Conservation (phyloP, 2,329 filamentous ascomycete species). For the Berkeleyomyces basicola region DNA sequence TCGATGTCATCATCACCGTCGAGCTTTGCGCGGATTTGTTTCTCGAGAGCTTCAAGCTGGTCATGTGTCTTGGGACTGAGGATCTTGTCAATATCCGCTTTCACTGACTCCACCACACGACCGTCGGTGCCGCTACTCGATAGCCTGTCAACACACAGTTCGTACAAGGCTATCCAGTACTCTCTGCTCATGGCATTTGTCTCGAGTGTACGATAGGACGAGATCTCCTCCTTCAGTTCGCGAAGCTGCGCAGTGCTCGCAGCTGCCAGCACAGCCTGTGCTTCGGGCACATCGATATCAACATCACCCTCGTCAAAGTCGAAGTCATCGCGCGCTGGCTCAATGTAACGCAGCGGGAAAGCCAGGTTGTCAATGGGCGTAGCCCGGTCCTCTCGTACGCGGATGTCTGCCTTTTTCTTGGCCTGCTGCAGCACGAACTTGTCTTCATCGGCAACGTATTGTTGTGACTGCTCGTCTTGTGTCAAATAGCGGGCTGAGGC, state of each 20-base stretch:
- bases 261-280: slow-evolving; percentile 58
- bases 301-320: slow-evolving; percentile 67
- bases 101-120: slow-evolving; percentile 65
- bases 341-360: slow-evolving; percentile 77
- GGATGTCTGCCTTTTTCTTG: slow-evolving; percentile 94
- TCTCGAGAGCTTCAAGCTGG: slow-evolving; percentile 73
- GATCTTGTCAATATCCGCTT: slow-evolving; percentile 74
- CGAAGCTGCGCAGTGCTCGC: slow-evolving; percentile 43
- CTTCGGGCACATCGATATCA: slow-evolving; percentile 60
- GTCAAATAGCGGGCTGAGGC: slow-evolving; percentile 36
- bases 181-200: slow-evolving; percentile 59
- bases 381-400: slow-evolving; percentile 77
- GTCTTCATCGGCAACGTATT: slow-evolving; percentile 90
- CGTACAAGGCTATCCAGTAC: slow-evolving; percentile 61
- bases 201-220: slow-evolving; percentile 66
- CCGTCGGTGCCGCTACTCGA: slow-evolving; percentile 45
- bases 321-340: slow-evolving; percentile 67
- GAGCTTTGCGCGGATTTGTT: slow-evolving; percentile 73
- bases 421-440: slow-evolving; percentile 90
- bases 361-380: slow-evolving; percentile 89
- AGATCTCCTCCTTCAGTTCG: slow-evolving; percentile 70
- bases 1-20: slow-evolving; percentile 83
- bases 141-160: slow-evolving; percentile 42
- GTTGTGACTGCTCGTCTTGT: slow-evolving; percentile 59
- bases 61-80: slow-evolving; percentile 71